Percentiles rank a stretch among this genome's conserved stretches.
Conservation (phyloP, 139 green algal genomes). For the Mychonastes homosphaera region DNA sequence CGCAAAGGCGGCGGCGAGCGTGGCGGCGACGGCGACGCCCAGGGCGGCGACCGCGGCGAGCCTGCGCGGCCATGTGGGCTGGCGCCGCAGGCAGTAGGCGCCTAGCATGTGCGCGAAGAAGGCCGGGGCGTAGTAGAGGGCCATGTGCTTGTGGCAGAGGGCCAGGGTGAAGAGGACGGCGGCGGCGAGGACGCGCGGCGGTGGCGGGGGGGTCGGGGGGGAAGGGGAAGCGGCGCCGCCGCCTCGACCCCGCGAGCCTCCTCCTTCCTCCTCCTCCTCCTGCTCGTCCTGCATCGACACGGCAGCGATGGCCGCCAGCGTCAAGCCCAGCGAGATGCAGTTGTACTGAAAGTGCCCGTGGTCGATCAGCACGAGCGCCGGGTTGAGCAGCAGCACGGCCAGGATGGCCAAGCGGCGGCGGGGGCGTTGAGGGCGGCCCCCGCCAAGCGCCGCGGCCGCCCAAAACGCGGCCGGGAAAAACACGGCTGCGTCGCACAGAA, state of each 20-base stretch:
- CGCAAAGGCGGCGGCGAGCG: constrained; percentile 69
- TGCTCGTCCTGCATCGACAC: constrained; percentile 8
- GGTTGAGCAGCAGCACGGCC: constrained; percentile 61
- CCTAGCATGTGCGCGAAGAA: constrained; percentile 94
- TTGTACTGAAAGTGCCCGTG: constrained; percentile 99
- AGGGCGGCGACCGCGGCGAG: constrained; percentile 35
- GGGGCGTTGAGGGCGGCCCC: not conserved
- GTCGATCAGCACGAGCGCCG: constrained; percentile 80
- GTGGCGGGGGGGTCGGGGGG: no score
- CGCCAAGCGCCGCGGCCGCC: constrained; percentile 17
- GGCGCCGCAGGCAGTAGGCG: constrained; percentile 54
- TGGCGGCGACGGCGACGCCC: constrained; percentile 39
- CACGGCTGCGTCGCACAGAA: constrained; percentile 66
- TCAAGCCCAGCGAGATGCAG: constrained; percentile 74
- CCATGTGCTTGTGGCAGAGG: constrained; percentile 98
- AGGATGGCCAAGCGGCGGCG: constrained; percentile 12
- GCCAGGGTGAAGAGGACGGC: constrained; percentile 66
- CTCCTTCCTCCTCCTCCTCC: not conserved
- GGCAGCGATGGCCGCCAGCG: constrained; percentile 45
- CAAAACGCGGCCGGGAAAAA: constrained; percentile 67
- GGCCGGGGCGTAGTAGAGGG: constrained; percentile 85
- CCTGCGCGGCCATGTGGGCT: constrained; percentile 8
- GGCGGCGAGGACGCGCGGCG: no score
- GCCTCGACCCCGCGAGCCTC: no score
- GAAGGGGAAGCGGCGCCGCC: no score